Percentiles rank a stretch among this genome's conserved stretches.
phyloP scores from a whole-genome alignment of 1,284 basidiomycete genomes.

The Melampsora larici-populina region DNA sequence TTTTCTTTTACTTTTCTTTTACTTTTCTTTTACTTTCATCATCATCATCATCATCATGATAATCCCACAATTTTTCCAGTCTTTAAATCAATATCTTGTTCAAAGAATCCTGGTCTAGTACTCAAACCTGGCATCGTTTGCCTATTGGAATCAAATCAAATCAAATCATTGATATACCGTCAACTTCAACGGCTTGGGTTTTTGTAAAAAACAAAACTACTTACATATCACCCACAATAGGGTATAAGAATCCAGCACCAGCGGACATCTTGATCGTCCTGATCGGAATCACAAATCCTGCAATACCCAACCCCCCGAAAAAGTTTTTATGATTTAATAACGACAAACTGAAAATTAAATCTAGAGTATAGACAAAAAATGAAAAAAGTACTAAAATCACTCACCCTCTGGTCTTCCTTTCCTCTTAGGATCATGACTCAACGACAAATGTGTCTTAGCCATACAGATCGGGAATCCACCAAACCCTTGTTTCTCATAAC shows the following conservation, averaged over 20 bases:
- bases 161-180: not conserved
- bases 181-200: not conserved
- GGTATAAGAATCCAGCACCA: constrained; percentile 93
- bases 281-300: constrained; percentile 80
- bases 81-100: constrained; percentile 41
- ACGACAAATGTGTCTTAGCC: constrained; percentile 97
- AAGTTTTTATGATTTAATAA: constrained; percentile 49
- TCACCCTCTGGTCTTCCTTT: constrained; percentile 76
- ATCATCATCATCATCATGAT: constrained; percentile 23
- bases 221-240: constrained; percentile 63
- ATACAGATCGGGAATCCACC: constrained; percentile 73
- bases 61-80: constrained; percentile 39
- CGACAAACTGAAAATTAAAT: too few species aligned
- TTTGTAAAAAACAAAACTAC: not conserved
- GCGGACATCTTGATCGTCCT: constrained; percentile 82
- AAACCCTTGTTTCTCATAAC: constrained; percentile 88
- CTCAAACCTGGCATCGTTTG: constrained; percentile 96
- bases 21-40: too few species aligned
- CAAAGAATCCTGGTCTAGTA: constrained; percentile 71
- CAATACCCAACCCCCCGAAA: constrained; percentile 24
- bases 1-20: too few species aligned
- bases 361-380: too few species aligned
- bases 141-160: constrained; percentile 62
- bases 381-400: not conserved
- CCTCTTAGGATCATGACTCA: constrained; percentile 86